Percentiles rank a stretch among this genome's conserved stretches.
Evolutionary conservation across 805 yeast species (phyloP).

Genomic region (Teunomyces gatunensis): DNA sequence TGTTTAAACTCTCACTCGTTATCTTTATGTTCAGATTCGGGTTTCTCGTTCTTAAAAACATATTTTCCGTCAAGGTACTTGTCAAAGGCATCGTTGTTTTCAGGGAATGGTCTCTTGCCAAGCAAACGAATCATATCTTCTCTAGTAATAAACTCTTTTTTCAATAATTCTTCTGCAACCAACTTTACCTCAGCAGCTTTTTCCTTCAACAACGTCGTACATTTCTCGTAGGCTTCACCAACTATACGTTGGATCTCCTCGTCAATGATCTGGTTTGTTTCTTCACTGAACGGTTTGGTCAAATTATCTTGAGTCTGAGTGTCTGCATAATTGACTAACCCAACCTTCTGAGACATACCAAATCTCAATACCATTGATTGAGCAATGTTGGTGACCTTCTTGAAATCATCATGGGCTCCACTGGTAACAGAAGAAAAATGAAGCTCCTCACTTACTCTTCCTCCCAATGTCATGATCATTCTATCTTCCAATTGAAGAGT

Average conservation of each 20-base stretch:
- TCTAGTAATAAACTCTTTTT: slow-evolving; percentile 87
- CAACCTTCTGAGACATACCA: slow-evolving; percentile 88
- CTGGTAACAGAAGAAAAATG: slow-evolving; percentile 90
- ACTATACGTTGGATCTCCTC: slow-evolving; percentile 78
- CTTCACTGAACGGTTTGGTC: slow-evolving; percentile 87
- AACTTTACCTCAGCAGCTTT: slow-evolving; percentile 73
- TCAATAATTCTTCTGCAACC: slow-evolving; percentile 83
- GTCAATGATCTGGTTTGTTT: slow-evolving; percentile 79
- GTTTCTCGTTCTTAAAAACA: slow-evolving; percentile 38
- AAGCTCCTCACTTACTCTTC: slow-evolving; percentile 93
- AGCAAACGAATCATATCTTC: slow-evolving; percentile 87
- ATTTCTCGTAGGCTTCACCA: slow-evolving; percentile 67
- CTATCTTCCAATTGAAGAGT: slow-evolving; percentile 79
- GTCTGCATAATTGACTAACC: slow-evolving; percentile 75
- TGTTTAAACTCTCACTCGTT: slow-evolving; percentile 10
- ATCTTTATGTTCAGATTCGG: slow-evolving; percentile 26
- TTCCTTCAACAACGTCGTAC: slow-evolving; percentile 65
- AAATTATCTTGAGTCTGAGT: slow-evolving; percentile 62
- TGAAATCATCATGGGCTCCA: slow-evolving; percentile 96
- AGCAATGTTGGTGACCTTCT: slow-evolving; percentile 93
- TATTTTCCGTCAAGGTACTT: slow-evolving; percentile 56
- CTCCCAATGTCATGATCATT: slow-evolving; percentile 97
- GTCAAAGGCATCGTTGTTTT: slow-evolving; percentile 86
- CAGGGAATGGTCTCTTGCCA: slow-evolving; percentile 91
- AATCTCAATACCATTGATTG: slow-evolving; percentile 86